These are phyloP conservation scores for Acanthamoeba lenticulata DNA, from an alignment of 208 protist genomes.

Conservation along the genomic window DNA sequence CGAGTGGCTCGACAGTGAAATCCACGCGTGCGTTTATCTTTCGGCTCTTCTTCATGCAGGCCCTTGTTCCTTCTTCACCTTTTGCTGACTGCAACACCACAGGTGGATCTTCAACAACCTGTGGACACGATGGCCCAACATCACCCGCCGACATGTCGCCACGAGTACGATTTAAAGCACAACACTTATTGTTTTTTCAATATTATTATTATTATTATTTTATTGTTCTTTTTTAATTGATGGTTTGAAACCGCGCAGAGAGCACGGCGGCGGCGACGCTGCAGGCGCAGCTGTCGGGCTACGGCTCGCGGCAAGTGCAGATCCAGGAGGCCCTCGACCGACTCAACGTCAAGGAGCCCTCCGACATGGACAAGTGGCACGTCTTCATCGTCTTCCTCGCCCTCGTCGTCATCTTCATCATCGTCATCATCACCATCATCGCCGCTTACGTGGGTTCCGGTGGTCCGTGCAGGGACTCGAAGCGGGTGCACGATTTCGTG, in stretches of 20 bases:
- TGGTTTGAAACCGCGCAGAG: slow-evolving; percentile 27
- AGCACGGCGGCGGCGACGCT: slow-evolving; percentile 64
- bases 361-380: slow-evolving; percentile 71
- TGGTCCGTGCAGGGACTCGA: not conserved
- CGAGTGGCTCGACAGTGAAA: slow-evolving; percentile 81
- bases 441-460: not conserved
- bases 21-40: slow-evolving; percentile 69
- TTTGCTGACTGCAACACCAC: not conserved
- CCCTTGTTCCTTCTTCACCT: not conserved
- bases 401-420: too few relatives aligned
- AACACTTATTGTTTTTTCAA: not conserved
- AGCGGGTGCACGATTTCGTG: slow-evolving; percentile 70
- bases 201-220: not conserved
- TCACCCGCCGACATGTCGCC: slow-evolving; percentile 69
- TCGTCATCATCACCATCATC: not conserved
- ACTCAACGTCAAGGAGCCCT: slow-evolving; percentile 69
- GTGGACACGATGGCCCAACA: slow-evolving; percentile 73
- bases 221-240: not conserved
- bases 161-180: slow-evolving; percentile 49
- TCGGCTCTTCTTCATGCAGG: not conserved
- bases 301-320: slow-evolving; percentile 69
- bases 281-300: slow-evolving; percentile 77
- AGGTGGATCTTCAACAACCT: slow-evolving; percentile 82
- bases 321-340: slow-evolving; percentile 68
- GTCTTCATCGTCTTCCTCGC: not conserved